Evolutionary conservation across 805 yeast species (phyloP), one percentile per base, ranked within the genome.

Genomic region (Schwanniomyces yamadae): DNA sequence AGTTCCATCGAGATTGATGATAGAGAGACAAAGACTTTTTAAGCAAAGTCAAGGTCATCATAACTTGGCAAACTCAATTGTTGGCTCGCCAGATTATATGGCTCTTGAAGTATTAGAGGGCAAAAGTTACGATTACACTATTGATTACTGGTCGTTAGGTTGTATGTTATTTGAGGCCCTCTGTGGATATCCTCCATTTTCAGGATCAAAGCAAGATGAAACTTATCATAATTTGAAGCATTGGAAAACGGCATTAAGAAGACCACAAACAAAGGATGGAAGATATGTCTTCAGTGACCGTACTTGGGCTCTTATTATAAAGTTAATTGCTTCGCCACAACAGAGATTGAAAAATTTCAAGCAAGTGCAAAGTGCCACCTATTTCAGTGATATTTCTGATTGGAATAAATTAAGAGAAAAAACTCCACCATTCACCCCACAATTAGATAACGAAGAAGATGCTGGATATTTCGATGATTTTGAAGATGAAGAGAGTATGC

Each of bases 381-480:
- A 93, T 63, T 93, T 91, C 51, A 66, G 78, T 19, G 98, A 91
- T 50, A 78, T 88, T 19, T 36, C 37, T 3, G 82, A 86, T 53
- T 91, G 95, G 82, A 77, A 73, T 5, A 63, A 63, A 8, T 61
- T 93, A 47, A 75, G 96, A 53, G 65, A 61, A 21, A 73, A 80
- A 42, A 73, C 82, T 15, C 97, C 99, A 4, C 99, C 99, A 23
- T 93, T 93, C 60, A 85, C 93, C 13, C 99, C 99, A 3, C 96
- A 95, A 52, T 72, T 93, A 45, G 98, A 93, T 56, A 86, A 89
- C 42, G 99, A 93, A 53, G 93, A 89, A 44, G 99, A 93, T 64
- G 98, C 98, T 0, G 99, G 99, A 1, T 93, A 93, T 64, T 93
- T 93, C 57, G 99, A 93, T 63, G 99, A 93, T 61, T 93, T 93